Evolutionary conservation across 306 rosid genomes (phyloP).

Genomic region (Carpinus fangiana): DNA sequence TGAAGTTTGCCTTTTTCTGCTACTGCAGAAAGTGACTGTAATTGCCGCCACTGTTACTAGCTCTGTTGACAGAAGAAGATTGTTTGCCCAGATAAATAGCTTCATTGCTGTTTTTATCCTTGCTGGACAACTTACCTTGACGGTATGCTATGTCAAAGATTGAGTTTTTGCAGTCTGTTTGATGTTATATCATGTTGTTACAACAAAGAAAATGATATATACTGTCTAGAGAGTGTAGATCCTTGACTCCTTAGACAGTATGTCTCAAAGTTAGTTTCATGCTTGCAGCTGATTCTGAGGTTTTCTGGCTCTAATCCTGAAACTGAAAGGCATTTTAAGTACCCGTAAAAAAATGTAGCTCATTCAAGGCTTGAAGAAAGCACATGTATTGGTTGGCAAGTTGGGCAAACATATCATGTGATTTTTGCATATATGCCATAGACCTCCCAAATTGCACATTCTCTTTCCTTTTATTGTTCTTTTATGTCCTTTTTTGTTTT

Average conservation of each 20-base stretch:
- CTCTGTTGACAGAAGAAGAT: constrained; percentile 77
- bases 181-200: not conserved
- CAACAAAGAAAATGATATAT: not conserved
- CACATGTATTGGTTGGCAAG: not conserved
- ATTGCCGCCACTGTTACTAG: constrained; percentile 76
- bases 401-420: not conserved
- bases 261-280: not conserved
- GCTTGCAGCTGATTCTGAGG: not conserved
- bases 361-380: not conserved
- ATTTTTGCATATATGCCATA: not conserved
- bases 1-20: constrained; percentile 24
- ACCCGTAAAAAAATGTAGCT: not conserved
- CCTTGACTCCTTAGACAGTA: not conserved
- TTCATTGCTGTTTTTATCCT: constrained; percentile 89
- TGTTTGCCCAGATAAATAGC: constrained; percentile 88
- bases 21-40: constrained; percentile 79
- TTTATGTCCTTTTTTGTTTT: not conserved
- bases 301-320: not conserved
- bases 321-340: not conserved
- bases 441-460: not conserved
- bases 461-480: not conserved
- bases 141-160: constrained; percentile 49
- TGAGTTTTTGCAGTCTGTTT: not conserved
- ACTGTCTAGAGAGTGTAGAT: not conserved
- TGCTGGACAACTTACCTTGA: constrained; percentile 83